Base-by-base conservation (phyloP, 2,329 filamentous ascomycete genomes). In the Penicillium brevicompactum region DNA sequence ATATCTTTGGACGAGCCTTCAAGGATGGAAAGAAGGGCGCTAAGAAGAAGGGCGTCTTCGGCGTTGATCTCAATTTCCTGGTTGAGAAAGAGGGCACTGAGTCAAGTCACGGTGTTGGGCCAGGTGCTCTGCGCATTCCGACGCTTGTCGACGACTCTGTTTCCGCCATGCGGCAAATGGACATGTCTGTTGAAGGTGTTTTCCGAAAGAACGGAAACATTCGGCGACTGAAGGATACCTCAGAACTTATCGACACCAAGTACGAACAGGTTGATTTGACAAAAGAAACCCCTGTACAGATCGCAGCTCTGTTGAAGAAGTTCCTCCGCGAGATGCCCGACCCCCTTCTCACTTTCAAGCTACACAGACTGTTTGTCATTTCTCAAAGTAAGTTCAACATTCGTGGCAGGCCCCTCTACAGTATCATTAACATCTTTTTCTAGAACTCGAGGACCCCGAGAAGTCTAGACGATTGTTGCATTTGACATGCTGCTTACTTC, bases 161-260 rank as follows among this genome's bases (percentile, higher is more conserved):
- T 37, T 89, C 90, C 4, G 92, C 92, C 11, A 96, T 99, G 91
- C 87, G 92, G 66, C 94, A 93, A 75, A 97, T 99, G 91, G 94
- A 99, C 73, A 92, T 99, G 79, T 97, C 93, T 1, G 91, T 99
- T 1, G 94, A 99, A 74, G 94, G 94, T 67, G 92, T 99, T 21
- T 99, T 99, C 84, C 87, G 94, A 65, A 99, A 99, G 82, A 99
- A 97, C 68, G 94, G 94, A 66, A 99, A 97, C 74, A 97, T 99
- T 78, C 93, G 94, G 74, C 90, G 92, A 64, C 82, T 97, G 43
- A 91, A 90, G 64, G 92, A 96, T 58, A 81, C 95, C 6, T 88
- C 91, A 38, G 91, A 95, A 53, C 82, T 87, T 65, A 92, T 99
- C 61, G 94, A 99, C 72, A 85, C 85, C 43, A 93, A 91, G 41